Evolutionary conservation across 345 rosid genomes (phyloP).

Genomic region (Hibiscus syriacus): DNA sequence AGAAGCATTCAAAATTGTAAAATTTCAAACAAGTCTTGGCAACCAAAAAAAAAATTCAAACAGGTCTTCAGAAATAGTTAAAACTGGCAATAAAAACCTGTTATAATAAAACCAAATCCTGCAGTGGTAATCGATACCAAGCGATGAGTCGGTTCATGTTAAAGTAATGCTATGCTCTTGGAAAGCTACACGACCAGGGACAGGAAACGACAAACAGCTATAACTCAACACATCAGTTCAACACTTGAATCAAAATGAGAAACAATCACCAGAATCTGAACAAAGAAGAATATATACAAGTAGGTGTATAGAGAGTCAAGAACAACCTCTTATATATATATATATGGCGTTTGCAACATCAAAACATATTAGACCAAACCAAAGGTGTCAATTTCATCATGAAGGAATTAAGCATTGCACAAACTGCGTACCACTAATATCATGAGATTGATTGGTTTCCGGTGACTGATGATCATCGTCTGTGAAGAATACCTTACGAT

Average conservation of each 20-base stretch:
- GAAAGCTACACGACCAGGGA: neutral
- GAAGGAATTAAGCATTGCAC: neutral
- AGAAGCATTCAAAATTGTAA: no score
- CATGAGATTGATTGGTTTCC: neutral
- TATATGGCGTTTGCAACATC: neutral
- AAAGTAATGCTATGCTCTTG: no score
- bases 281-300: neutral
- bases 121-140: no score
- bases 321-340: neutral
- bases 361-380: neutral
- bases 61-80: no score
- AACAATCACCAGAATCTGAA: neutral
- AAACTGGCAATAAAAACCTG: no score
- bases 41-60: no score
- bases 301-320: no score
- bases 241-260: neutral
- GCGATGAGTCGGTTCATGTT: no score
- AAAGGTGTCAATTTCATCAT: neutral
- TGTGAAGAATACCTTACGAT: neutral
- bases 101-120: no score
- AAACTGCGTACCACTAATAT: neutral
- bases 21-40: no score
- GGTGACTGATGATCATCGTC: neutral
- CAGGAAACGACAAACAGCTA: neutral
- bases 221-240: neutral